These are phyloP conservation scores for Pleurotus cornucopiae DNA, from an alignment of 768 basidiomycete genomes.

Conservation along the genomic window DNA sequence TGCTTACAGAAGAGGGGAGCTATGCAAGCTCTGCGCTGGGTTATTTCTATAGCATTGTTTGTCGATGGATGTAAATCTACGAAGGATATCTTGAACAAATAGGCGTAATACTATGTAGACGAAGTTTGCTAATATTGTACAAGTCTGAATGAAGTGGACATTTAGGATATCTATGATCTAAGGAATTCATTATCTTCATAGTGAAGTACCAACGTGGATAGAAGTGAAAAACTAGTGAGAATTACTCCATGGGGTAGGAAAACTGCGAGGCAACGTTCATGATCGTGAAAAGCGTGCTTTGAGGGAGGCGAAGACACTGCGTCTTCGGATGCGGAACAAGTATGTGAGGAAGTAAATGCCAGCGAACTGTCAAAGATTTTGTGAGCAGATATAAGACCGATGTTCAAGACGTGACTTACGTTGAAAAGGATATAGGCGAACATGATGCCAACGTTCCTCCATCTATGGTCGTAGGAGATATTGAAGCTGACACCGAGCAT, in stretches of 20 bases:
- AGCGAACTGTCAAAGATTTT: constrained; percentile 30
- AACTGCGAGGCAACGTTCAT: background rate
- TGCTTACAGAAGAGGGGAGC: too few relatives aligned
- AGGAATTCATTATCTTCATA: too few relatives aligned
- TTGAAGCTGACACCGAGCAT: constrained; percentile 56
- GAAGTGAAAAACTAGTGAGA: background rate
- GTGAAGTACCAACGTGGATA: background rate
- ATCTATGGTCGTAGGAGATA: constrained; percentile 50
- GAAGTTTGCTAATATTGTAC: too few relatives aligned
- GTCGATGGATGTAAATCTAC: too few relatives aligned
- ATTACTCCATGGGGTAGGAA: background rate
- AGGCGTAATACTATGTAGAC: too few relatives aligned
- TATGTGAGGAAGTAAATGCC: constrained; percentile 51
- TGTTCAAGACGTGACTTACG: constrained; percentile 21
- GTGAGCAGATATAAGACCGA: background rate
- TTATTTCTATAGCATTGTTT: too few relatives aligned
- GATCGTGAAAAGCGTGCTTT: constrained; percentile 7
- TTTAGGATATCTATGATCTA: too few relatives aligned
- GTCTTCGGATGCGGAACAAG: constrained; percentile 43
- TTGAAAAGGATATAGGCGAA: constrained; percentile 45
- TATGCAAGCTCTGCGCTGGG: too few relatives aligned
- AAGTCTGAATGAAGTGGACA: too few relatives aligned
- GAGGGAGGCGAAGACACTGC: constrained; percentile 21
- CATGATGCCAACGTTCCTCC: constrained; percentile 51
- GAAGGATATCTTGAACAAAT: too few relatives aligned